These are phyloP conservation scores for Phyllosticta citrichinensis DNA, from an alignment of 2,329 filamentous ascomycete genomes.

Conservation along the genomic window DNA sequence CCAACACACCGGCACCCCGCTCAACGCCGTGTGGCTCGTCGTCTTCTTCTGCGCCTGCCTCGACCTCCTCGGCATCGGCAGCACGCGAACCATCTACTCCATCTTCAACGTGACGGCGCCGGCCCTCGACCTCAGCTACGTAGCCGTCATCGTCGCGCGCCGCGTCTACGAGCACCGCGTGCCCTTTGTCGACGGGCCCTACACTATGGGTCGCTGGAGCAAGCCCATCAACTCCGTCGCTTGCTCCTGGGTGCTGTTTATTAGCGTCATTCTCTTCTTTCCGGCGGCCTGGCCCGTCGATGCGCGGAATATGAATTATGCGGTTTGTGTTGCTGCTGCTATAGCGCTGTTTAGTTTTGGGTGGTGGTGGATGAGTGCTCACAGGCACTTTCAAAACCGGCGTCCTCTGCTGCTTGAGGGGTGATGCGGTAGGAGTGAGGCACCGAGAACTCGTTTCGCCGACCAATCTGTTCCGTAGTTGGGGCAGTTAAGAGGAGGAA, in stretches of 20 bases:
- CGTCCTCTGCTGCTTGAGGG: slow-evolving; percentile 4
- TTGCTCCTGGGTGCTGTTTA: slow-evolving; percentile 52
- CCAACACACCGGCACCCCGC: slow-evolving; percentile 44
- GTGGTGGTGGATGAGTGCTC: slow-evolving; percentile 36
- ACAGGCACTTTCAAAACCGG: slow-evolving; percentile 20
- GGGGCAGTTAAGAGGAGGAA: no score
- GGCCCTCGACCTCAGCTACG: slow-evolving; percentile 44
- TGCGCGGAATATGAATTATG: slow-evolving; percentile 39
- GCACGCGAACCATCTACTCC: slow-evolving; percentile 39
- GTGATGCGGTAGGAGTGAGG: slow-evolving; percentile 17
- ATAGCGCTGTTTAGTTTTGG: slow-evolving; percentile 40
- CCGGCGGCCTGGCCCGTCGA: slow-evolving; percentile 35
- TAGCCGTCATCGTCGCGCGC: slow-evolving; percentile 51
- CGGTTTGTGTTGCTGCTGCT: slow-evolving; percentile 34
- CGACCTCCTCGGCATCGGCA: slow-evolving; percentile 43
- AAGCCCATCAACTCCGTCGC: slow-evolving; percentile 46
- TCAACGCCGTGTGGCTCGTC: slow-evolving; percentile 56
- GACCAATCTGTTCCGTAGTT: no score
- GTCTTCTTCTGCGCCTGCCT: slow-evolving; percentile 46
- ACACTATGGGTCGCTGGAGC: slow-evolving; percentile 47
- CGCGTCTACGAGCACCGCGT: slow-evolving; percentile 40
- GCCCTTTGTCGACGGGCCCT: slow-evolving; percentile 47
- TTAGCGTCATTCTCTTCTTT: slow-evolving; percentile 50
- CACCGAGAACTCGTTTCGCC: neutral
- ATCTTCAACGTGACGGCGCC: slow-evolving; percentile 40